Percentiles rank a stretch among this genome's conserved stretches.
Conservation (phyloP, 441 rosid species). For the Lepidium campestre region DNA sequence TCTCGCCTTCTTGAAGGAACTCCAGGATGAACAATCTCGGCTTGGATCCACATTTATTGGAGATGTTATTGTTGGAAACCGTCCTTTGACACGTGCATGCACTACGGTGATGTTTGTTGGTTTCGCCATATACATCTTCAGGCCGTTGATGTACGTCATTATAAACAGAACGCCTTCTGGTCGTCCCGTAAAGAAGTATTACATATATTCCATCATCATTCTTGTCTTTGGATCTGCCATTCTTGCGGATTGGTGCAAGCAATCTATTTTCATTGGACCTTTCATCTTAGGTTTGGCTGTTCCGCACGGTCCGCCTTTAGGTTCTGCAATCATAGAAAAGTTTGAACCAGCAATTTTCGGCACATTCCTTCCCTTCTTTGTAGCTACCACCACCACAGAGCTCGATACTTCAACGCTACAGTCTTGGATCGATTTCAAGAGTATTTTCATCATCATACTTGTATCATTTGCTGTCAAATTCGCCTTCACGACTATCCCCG, state of each 20-base stretch:
- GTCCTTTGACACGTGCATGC: constrained; percentile 17
- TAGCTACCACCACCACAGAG: constrained; percentile 11
- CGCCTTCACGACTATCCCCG: constrained; percentile 12
- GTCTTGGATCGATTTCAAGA: neutral
- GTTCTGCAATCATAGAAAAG: constrained; percentile 23
- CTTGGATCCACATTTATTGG: constrained; percentile 22
- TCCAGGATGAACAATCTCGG: constrained; percentile 11
- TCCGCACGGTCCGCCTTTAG: constrained; percentile 30
- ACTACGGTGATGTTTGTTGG: neutral
- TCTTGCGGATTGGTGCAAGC: neutral
- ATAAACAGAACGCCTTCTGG: constrained; percentile 39
- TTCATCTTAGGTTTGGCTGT: constrained; percentile 26
- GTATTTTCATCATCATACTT: neutral
- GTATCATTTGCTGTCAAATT: constrained; percentile 19
- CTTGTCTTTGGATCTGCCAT: constrained; percentile 14
- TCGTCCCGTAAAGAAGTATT: constrained; percentile 22
- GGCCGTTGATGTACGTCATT: constrained; percentile 40
- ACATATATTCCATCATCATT: constrained; percentile 10
- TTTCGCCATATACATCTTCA: constrained; percentile 12
- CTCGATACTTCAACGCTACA: neutral
- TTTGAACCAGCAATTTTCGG: constrained; percentile 23
- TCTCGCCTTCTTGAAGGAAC: constrained; percentile 7
- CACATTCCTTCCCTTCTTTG: constrained; percentile 24
- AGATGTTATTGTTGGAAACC: constrained; percentile 15
- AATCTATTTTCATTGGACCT: constrained; percentile 26